Evolutionary conservation across 257 asterid genomes (phyloP).

Genomic region (Verbena officinalis): DNA sequence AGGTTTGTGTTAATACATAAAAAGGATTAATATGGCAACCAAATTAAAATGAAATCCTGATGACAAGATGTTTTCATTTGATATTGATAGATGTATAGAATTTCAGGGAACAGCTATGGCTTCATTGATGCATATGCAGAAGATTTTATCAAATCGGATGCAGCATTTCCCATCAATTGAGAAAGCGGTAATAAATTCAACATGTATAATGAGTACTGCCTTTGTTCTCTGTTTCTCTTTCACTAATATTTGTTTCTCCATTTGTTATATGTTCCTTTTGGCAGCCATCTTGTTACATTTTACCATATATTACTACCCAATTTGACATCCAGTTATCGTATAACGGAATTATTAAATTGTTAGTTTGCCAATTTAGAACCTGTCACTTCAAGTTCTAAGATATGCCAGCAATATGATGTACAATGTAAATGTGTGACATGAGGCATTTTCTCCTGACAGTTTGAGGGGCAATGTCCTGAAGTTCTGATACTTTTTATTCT

Average conservation of each 20-base stretch:
- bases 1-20: constrained; percentile 49
- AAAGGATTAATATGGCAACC: constrained; percentile 6
- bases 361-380: neutral
- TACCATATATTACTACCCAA: neutral
- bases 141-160: constrained; percentile 81
- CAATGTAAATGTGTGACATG: neutral
- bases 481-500: neutral
- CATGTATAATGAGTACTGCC: constrained; percentile 8
- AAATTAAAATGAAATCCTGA: constrained; percentile 9
- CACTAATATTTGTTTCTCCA: neutral
- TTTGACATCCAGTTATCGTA: neutral
- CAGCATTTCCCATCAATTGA: constrained; percentile 83
- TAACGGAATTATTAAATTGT: neutral
- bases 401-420: neutral
- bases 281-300: constrained; percentile 13
- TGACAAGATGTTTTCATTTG: constrained; percentile 18
- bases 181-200: constrained; percentile 73
- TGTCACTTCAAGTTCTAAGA: constrained; percentile 4
- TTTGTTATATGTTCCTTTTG: neutral
- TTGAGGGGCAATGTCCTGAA: constrained; percentile 13
- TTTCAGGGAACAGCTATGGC: constrained; percentile 96
- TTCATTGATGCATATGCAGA: constrained; percentile 89
- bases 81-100: constrained; percentile 30
- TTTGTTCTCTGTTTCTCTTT: constrained; percentile 23
- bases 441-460: neutral